Conservation (phyloP, 768 basidiomycete species). For the Chiua virens region DNA sequence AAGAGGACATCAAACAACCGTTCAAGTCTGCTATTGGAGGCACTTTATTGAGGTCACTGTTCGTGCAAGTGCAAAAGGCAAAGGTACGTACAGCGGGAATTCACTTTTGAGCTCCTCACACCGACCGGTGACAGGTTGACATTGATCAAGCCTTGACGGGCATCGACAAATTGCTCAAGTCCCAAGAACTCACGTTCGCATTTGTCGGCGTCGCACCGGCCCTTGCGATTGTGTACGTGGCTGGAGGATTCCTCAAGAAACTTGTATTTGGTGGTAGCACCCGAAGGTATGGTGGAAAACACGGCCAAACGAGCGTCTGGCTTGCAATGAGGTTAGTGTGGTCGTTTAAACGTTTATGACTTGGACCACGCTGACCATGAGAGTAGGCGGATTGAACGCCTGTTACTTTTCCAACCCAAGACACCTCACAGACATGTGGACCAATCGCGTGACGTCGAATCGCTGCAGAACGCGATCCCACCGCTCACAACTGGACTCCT, state of each 20-base stretch:
- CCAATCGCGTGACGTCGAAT: neutral
- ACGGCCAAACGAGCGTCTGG: slow-evolving; percentile 59
- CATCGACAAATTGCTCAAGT: slow-evolving; percentile 91
- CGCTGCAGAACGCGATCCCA: slow-evolving; percentile 27
- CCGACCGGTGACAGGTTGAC: slow-evolving; percentile 62
- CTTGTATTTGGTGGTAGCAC: slow-evolving; percentile 53
- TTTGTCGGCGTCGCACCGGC: slow-evolving; percentile 96
- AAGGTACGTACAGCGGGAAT: slow-evolving; percentile 51
- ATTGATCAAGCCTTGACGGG: slow-evolving; percentile 87
- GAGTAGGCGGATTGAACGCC: slow-evolving; percentile 63
- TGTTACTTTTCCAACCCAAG: slow-evolving; percentile 54
- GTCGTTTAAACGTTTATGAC: neutral
- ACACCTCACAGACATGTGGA: slow-evolving; percentile 15
- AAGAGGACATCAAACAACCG: slow-evolving; percentile 89
- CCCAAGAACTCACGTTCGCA: slow-evolving; percentile 93
- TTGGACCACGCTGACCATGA: slow-evolving; percentile 5
- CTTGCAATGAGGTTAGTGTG: slow-evolving; percentile 61
- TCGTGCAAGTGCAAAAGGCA: slow-evolving; percentile 94
- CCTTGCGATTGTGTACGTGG: slow-evolving; percentile 72
- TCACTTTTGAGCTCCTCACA: neutral
- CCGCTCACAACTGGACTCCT: slow-evolving; percentile 72
- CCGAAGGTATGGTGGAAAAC: slow-evolving; percentile 57
- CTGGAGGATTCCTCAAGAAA: slow-evolving; percentile 50
- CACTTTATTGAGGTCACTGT: slow-evolving; percentile 75
- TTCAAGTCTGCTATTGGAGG: slow-evolving; percentile 79